phyloP scores from a whole-genome alignment of 2,329 filamentous ascomycete species.

The Thielaviopsis musarum region DNA sequence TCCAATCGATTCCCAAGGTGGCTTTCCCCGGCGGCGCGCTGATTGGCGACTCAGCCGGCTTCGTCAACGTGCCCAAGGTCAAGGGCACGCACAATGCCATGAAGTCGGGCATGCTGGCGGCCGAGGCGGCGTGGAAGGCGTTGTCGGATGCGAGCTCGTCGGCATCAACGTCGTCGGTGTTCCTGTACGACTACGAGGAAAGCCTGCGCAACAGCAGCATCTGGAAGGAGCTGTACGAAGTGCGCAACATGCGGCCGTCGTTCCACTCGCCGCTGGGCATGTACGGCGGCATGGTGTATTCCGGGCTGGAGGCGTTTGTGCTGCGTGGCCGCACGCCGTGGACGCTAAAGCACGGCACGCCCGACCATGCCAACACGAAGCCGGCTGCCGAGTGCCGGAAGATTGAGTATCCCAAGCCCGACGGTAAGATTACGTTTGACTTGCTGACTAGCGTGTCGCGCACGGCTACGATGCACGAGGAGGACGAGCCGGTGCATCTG shows the following conservation, averaged over 20 bases:
- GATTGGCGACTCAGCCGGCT: conserved; percentile 90
- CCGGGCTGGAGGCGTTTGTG: conserved; percentile 77
- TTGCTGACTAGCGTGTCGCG: conserved; percentile 89
- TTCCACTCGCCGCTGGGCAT: conserved; percentile 80
- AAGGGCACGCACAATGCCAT: conserved; percentile 98
- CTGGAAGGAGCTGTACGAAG: conserved; percentile 86
- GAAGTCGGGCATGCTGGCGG: conserved; percentile 92
- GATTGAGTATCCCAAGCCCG: conserved; percentile 94
- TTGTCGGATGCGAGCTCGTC: conserved; percentile 34
- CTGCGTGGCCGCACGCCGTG: conserved; percentile 76
- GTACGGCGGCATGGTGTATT: conserved; percentile 83
- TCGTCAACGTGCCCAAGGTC: conserved; percentile 95
- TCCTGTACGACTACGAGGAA: conserved; percentile 90
- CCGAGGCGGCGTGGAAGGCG: conserved; percentile 74
- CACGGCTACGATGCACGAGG: conserved; percentile 95
- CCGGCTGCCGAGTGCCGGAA: conserved; percentile 62
- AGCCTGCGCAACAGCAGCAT: conserved; percentile 70
- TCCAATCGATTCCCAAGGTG: conserved; percentile 94
- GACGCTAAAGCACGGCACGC: conserved; percentile 72
- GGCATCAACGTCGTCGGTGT: conserved; percentile 51
- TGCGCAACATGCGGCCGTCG: conserved; percentile 92
- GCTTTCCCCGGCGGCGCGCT: conserved; percentile 90
- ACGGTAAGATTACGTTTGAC: conserved; percentile 88
- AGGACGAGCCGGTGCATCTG: conserved; percentile 92
- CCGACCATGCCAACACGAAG: conserved; percentile 67